These are phyloP conservation scores for Aspergillus wentii DNA, from an alignment of 495 filamentous ascomycete genomes.

Conservation along the genomic window DNA sequence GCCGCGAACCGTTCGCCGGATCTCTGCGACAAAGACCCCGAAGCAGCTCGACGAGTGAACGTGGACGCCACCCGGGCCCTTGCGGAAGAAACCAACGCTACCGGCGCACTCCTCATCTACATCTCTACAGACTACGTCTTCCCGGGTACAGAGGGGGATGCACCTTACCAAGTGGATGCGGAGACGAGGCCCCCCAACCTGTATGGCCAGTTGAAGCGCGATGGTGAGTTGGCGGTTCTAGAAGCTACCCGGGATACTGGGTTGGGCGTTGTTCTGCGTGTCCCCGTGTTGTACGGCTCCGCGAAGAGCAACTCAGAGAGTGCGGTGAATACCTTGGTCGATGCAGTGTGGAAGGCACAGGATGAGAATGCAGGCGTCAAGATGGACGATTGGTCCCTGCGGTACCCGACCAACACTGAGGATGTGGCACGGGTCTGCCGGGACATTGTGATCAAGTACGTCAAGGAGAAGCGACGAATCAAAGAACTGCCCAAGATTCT, in stretches of 20 bases:
- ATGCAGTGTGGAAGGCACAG: constrained; percentile 65
- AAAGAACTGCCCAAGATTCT: constrained; percentile 62
- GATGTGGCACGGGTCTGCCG: constrained; percentile 80
- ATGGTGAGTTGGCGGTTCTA: constrained; percentile 73
- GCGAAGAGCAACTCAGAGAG: constrained; percentile 60
- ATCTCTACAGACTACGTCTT: constrained; percentile 98
- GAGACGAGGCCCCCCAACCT: constrained; percentile 69
- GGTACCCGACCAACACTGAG: constrained; percentile 83
- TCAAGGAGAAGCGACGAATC: constrained; percentile 36
- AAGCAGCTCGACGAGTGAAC: constrained; percentile 70
- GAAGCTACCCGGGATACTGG: constrained; percentile 48
- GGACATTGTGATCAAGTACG: constrained; percentile 65
- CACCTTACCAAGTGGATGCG: constrained; percentile 70
- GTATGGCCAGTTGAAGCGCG: constrained; percentile 85
- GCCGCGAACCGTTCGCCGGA: constrained; percentile 92
- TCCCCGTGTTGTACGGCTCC: constrained; percentile 84
- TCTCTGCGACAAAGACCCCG: constrained; percentile 73
- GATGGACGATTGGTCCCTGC: constrained; percentile 87
- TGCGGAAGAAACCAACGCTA: constrained; percentile 58
- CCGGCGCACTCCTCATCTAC: constrained; percentile 73
- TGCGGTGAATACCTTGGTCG: constrained; percentile 77
- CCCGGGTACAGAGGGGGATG: constrained; percentile 72
- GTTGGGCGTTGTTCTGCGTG: constrained; percentile 66
- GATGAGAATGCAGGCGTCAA: constrained; percentile 51
- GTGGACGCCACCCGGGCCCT: constrained; percentile 63